phyloP scores from a whole-genome alignment of 495 filamentous ascomycete genomes.

The Hypoxylon trugodes region DNA sequence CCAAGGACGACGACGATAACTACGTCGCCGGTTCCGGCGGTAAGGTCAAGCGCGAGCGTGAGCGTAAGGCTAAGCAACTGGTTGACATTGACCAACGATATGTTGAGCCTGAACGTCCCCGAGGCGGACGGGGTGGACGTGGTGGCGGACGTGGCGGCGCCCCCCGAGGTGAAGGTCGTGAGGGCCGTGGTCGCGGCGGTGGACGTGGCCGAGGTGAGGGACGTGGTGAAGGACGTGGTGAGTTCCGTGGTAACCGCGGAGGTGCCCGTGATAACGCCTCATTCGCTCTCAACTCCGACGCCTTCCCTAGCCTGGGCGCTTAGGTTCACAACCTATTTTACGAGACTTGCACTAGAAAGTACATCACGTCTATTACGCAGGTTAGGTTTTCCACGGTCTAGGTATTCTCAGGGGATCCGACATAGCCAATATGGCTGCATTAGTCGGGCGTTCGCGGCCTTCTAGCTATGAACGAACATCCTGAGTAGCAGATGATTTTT shows the following conservation, averaged over 20 bases:
- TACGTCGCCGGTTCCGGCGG: constrained; percentile 79
- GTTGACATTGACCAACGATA: constrained; percentile 86
- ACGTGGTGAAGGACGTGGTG: constrained; percentile 55
- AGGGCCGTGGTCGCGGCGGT: constrained; percentile 59
- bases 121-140: constrained; percentile 62
- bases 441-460: constrained; percentile 24
- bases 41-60: constrained; percentile 86
- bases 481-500: constrained; percentile 33
- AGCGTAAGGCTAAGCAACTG: constrained; percentile 90
- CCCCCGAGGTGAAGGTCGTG: constrained; percentile 57
- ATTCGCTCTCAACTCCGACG: constrained; percentile 72
- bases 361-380: constrained; percentile 30
- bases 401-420: constrained; percentile 22
- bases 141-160: constrained; percentile 62
- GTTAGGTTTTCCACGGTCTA: constrained; percentile 28
- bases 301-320: constrained; percentile 78
- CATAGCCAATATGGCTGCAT: constrained; percentile 19
- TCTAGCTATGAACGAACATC: constrained; percentile 40
- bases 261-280: constrained; percentile 42
- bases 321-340: constrained; percentile 31
- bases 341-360: constrained; percentile 9
- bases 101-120: constrained; percentile 69
- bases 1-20: constrained; percentile 73
- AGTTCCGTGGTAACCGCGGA: constrained; percentile 53
- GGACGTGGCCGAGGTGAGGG: constrained; percentile 58